Conservation (phyloP, 2,329 filamentous ascomycete species). For the Didymella glomerata region DNA sequence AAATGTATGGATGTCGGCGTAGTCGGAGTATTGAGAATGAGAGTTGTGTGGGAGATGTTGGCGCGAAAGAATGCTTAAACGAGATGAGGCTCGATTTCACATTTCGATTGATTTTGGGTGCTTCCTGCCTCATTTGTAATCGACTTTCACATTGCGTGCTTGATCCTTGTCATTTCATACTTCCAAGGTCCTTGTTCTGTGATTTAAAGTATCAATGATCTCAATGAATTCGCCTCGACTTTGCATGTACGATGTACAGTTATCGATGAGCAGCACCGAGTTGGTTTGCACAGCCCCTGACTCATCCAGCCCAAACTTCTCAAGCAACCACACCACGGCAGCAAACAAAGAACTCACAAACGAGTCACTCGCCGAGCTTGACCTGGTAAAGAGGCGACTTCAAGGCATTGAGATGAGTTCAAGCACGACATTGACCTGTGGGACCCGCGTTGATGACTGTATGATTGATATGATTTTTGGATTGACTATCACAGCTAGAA, state of each 20-base stretch:
- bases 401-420: too few relatives aligned
- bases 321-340: not conserved
- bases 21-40: not conserved
- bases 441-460: too few relatives aligned
- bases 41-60: conserved; percentile 3
- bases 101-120: not conserved
- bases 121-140: conserved; percentile 21
- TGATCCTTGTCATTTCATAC: conserved; percentile 4
- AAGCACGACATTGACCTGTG: too few relatives aligned
- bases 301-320: not conserved
- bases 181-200: not conserved
- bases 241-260: not conserved
- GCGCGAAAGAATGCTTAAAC: conserved; percentile 4
- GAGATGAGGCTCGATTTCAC: conserved; percentile 8
- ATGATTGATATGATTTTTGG: not conserved
- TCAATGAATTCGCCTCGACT: not conserved
- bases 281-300: not conserved
- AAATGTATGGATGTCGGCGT: not conserved
- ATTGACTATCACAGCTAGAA: conserved; percentile 15
- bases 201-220: too few relatives aligned
- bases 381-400: not conserved
- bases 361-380: not conserved
- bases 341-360: not conserved
- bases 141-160: conserved; percentile 14
- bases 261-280: not conserved